Base-by-base conservation (phyloP, 306 rosid genomes). In the Boehmeria nivea region DNA sequence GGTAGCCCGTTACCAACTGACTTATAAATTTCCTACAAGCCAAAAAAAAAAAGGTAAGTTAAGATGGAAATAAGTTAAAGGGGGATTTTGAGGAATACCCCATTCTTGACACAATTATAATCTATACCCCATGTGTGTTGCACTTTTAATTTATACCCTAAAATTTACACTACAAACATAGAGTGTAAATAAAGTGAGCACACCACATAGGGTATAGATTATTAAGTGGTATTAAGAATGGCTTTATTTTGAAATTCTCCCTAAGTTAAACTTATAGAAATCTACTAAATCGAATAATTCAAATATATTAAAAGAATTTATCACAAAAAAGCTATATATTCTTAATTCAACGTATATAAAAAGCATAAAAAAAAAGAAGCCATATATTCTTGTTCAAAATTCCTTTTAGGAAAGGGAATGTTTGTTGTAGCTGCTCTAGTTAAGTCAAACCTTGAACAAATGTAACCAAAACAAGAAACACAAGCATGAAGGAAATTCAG, bases 391-490 rank as follows among this genome's bases (percentile, higher is more conserved):
- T 72, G 87, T 71, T 22, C 56, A 91, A 78, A 65, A 79, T 48
- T 46, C 81, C 86, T 53, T 59, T 59, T 17, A 91, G 78, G 65
- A 85, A 87, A 31, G 99, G 99, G 48, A 91, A 67, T 65, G 74
- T 57, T 60, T 49, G 63, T 54, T 84, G 81, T 43, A 91, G 87
- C 75, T 55, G 60, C 0, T 87, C 84, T 27, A 85, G 85, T 54
- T 87, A 89, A 59, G 96, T 81, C 87, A 91, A 54, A 69, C 99
- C 83, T 79, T 91, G 99, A 31, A 81, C 86, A 8, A 87, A 51
- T 14, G 96, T 72, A 61, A 87, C 95, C 4, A 96, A 96, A 65
- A 79, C 9, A 67, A 91, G 82, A 72, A 91, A 91, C 53, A 76
- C 79, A 45, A 91, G 48, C 81, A 87, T 75, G 46, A 91, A 83